Evolutionary conservation across 768 basidiomycete species (phyloP).

Genomic region (Hebeloma cylindrosporum): DNA sequence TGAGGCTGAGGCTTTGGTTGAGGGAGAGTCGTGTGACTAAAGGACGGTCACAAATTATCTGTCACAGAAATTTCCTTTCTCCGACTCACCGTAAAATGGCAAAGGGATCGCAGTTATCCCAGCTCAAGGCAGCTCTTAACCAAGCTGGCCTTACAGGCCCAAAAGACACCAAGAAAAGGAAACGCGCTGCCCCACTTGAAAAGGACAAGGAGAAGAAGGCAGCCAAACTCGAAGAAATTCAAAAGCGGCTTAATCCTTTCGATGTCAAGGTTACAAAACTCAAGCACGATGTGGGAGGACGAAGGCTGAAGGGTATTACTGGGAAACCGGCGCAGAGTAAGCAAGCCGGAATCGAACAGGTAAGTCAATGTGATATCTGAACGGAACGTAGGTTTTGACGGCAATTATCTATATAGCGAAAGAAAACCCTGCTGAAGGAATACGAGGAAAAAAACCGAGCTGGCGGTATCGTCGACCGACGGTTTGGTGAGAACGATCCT

Average conservation of each 20-base stretch:
- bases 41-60: slow-evolving; percentile 14
- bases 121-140: slow-evolving; percentile 84
- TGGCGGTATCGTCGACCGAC: slow-evolving; percentile 88
- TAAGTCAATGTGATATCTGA: slow-evolving; percentile 32
- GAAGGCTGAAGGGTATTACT: slow-evolving; percentile 77
- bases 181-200: slow-evolving; percentile 57
- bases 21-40: not conserved
- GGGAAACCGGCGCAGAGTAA: slow-evolving; percentile 89
- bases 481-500: slow-evolving; percentile 95
- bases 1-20: not conserved
- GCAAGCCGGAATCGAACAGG: slow-evolving; percentile 88
- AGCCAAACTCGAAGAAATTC: slow-evolving; percentile 79
- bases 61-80: slow-evolving; percentile 30
- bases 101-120: slow-evolving; percentile 86
- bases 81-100: slow-evolving; percentile 44
- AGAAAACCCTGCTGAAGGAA: slow-evolving; percentile 87
- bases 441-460: slow-evolving; percentile 77
- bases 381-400: not conserved
- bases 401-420: slow-evolving; percentile 52
- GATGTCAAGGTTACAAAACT: slow-evolving; percentile 90
- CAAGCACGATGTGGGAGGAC: slow-evolving; percentile 90
- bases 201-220: slow-evolving; percentile 82
- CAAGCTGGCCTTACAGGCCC: slow-evolving; percentile 75
- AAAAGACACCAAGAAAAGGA: slow-evolving; percentile 64
- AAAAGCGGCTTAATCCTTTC: slow-evolving; percentile 88